Evolutionary conservation across 768 basidiomycete genomes (phyloP).

Genomic region (Sarcomyxa edulis): DNA sequence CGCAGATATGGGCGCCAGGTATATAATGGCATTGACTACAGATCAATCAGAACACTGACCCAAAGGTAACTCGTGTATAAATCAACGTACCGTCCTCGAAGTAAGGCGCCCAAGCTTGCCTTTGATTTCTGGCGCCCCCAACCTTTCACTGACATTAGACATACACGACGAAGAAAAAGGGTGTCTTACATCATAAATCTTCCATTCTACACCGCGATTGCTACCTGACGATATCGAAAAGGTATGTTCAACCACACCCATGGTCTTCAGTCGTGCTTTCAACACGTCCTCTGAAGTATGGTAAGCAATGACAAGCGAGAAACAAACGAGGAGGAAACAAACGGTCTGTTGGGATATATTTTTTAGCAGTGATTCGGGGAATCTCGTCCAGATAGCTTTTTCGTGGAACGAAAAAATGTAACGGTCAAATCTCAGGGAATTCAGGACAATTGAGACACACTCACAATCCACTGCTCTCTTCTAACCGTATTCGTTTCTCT

Average conservation of each 20-base stretch:
- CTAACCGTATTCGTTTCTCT: slow-evolving; percentile 63
- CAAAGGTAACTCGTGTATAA: background rate
- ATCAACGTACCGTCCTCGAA: slow-evolving; percentile 71
- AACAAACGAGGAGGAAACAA: no score
- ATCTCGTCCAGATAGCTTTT: slow-evolving; percentile 86
- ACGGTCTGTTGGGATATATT: slow-evolving; percentile 79
- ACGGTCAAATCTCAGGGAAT: slow-evolving; percentile 8
- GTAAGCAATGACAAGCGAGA: slow-evolving; percentile 9
- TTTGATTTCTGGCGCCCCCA: slow-evolving; percentile 74
- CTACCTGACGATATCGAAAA: slow-evolving; percentile 60
- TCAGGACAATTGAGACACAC: slow-evolving; percentile 24
- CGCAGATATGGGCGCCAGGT: slow-evolving; percentile 82
- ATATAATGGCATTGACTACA: slow-evolving; percentile 82
- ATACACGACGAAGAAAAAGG: no score
- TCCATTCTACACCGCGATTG: slow-evolving; percentile 64
- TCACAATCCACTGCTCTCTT: slow-evolving; percentile 85
- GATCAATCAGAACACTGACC: slow-evolving; percentile 5
- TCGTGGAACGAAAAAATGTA: slow-evolving; percentile 7
- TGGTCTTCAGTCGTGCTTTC: slow-evolving; percentile 77
- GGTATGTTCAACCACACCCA: slow-evolving; percentile 75
- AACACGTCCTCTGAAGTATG: slow-evolving; percentile 60
- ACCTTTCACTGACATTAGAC: no score
- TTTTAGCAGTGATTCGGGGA: slow-evolving; percentile 70
- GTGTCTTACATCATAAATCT: slow-evolving; percentile 84
- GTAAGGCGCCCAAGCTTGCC: slow-evolving; percentile 86